These are phyloP conservation scores for Trametes villosa DNA, from an alignment of 768 basidiomycete species.

Conservation along the genomic window DNA sequence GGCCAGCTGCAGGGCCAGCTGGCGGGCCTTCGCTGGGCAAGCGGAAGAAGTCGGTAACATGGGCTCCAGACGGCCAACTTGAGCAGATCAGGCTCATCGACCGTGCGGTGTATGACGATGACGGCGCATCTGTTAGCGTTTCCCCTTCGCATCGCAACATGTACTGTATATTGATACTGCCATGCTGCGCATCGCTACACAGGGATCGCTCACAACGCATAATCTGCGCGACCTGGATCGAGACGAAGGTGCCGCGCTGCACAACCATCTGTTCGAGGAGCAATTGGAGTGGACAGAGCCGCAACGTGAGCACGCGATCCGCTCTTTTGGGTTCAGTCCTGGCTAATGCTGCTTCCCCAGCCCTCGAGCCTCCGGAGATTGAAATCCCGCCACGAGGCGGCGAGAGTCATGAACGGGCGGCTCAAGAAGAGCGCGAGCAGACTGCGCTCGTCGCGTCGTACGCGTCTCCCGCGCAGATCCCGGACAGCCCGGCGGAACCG, in stretches of 20 bases:
- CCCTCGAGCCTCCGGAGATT: slow-evolving; percentile 62
- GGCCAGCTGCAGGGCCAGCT: neutral
- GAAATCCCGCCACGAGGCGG: slow-evolving; percentile 61
- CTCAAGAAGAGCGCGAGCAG: slow-evolving; percentile 80
- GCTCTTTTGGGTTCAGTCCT: slow-evolving; percentile 12
- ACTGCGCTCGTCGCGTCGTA: slow-evolving; percentile 78
- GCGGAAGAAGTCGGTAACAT: slow-evolving; percentile 79
- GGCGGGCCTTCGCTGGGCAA: slow-evolving; percentile 39
- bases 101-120: slow-evolving; percentile 87
- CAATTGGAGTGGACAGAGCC: slow-evolving; percentile 87
- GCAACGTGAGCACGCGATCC: slow-evolving; percentile 56
- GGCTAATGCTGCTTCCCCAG: slow-evolving; percentile 44
- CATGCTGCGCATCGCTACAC: slow-evolving; percentile 43
- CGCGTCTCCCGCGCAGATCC: slow-evolving; percentile 70
- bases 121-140: slow-evolving; percentile 82
- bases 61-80: slow-evolving; percentile 75
- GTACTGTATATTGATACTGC: slow-evolving; percentile 56
- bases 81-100: slow-evolving; percentile 81
- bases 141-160: slow-evolving; percentile 43
- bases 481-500: slow-evolving; percentile 78
- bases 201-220: slow-evolving; percentile 75
- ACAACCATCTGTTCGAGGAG: slow-evolving; percentile 84
- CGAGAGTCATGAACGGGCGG: slow-evolving; percentile 66
- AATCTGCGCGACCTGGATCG: slow-evolving; percentile 86
- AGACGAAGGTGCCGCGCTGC: slow-evolving; percentile 84